Base-by-base conservation (phyloP, 1,284 basidiomycete species). In the Coriolopsis trogii region DNA sequence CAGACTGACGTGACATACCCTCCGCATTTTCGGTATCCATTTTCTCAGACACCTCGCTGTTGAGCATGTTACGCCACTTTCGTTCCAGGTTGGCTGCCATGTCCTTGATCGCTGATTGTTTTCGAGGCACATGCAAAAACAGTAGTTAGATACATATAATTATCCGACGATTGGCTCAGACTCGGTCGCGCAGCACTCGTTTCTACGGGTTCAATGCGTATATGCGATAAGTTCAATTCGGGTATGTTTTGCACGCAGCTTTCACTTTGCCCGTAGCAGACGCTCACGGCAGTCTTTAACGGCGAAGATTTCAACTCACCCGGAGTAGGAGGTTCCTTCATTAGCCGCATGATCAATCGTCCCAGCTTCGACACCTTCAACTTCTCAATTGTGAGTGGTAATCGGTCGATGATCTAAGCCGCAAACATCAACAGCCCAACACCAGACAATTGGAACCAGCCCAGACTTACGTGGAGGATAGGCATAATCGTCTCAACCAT, bases 71-170 rank as follows among this genome's bases (percentile, higher is more conserved):
- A 58, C 87, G 82, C 89, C 89, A 92, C 74, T 83, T 84, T 66
- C 80, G 82, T 73, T 90, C 87, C 73, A 92, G 76, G 73, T 89
- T 91, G 67, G 81, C 81, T 64, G 90, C 89, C 86, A 92, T 89
- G 75, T 92, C 90, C 84, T 89, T 89, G 85, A 91, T 83, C 72
- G 89, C 89, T 91, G 76, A 56, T 56, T 41, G 68, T 71, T 59
- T 58, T 43, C 41, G 50, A 55, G 41, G 62, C 60, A 70, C 64
- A 65, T 65, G 65, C 42, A 52, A 53, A 44, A 44, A 48, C 36
- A 48, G 46, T 64, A 73, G 84, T 88, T 84, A 87, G 86, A 87
- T 87, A 87, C 81, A 85, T 82, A 39, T 51, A 41, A 30, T 44
- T 61, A 65, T 54, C 49, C 47, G 41, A 56, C 41, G 48, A 41